phyloP scores from a whole-genome alignment of 2,329 filamentous ascomycete genomes.

The Cytospora paraplurivora region DNA sequence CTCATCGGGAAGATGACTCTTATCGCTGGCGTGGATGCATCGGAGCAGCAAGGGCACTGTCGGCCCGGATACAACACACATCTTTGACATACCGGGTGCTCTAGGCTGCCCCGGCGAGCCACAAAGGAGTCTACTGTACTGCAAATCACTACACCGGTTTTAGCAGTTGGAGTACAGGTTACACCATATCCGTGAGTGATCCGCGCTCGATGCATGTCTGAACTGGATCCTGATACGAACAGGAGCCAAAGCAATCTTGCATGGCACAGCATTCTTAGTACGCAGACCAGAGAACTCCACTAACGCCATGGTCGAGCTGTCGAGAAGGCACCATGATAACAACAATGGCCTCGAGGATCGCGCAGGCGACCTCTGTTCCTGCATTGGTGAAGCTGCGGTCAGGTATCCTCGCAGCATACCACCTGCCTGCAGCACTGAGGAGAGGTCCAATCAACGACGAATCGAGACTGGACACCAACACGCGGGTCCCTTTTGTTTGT shows the following conservation, averaged over 20 bases:
- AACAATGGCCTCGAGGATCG: neutral
- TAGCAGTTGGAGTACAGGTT: neutral
- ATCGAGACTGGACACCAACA: slow-evolving; percentile 13
- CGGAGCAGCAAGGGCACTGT: neutral
- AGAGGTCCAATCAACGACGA: slow-evolving; percentile 18
- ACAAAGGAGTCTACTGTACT: neutral
- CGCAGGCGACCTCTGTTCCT: neutral
- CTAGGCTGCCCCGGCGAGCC: neutral
- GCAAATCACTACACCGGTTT: slow-evolving; percentile 2
- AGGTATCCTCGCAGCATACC: slow-evolving; percentile 14
- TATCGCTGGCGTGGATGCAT: neutral
- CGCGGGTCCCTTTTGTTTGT: slow-evolving; percentile 3
- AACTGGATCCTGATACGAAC: neutral
- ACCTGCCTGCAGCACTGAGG: slow-evolving; percentile 16
- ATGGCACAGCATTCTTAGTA: neutral
- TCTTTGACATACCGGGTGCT: neutral
- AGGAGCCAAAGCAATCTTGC: neutral
- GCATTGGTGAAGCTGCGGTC: slow-evolving; percentile 1
- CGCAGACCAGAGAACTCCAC: neutral
- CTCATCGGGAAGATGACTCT: neutral
- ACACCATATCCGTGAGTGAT: neutral
- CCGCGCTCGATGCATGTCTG: neutral
- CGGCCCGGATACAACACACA: neutral
- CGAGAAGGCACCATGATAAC: neutral
- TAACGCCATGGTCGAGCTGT: neutral